Conservation (phyloP, 495 filamentous ascomycete species). For the Apodospora peruviana region DNA sequence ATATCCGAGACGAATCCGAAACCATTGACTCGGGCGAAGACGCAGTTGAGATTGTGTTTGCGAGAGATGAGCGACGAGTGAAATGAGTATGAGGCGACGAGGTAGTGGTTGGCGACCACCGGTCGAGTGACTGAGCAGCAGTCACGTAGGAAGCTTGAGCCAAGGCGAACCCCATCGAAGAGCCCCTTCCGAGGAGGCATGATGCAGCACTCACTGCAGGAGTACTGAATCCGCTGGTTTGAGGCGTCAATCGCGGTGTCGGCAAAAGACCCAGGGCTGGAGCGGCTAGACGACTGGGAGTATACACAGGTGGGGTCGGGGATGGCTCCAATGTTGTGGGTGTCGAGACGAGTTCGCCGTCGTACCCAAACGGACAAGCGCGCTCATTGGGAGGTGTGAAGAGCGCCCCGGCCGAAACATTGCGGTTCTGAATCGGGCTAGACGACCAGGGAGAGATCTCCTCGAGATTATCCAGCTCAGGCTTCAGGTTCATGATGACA, state of each 20-base stretch:
- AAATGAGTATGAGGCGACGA: constrained; percentile 51
- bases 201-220: constrained; percentile 79
- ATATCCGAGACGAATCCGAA: constrained; percentile 71
- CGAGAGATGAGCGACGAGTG: constrained; percentile 68
- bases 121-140: constrained; percentile 48
- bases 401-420: constrained; percentile 29
- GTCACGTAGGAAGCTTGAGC: constrained; percentile 62
- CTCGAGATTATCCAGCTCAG: constrained; percentile 65
- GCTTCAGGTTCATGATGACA: constrained; percentile 71
- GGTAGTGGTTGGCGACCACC: constrained; percentile 55
- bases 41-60: constrained; percentile 67
- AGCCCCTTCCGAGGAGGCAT: constrained; percentile 44
- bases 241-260: constrained; percentile 78
- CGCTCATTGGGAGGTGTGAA: constrained; percentile 22
- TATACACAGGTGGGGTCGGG: constrained; percentile 48
- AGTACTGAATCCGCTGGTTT: constrained; percentile 67
- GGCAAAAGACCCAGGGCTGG: constrained; percentile 61
- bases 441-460: constrained; percentile 32
- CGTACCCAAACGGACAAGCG: constrained; percentile 24
- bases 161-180: constrained; percentile 77
- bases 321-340: constrained; percentile 53
- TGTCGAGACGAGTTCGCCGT: constrained; percentile 42
- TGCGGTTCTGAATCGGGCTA: constrained; percentile 18
- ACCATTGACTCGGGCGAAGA: constrained; percentile 92
- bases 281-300: constrained; percentile 34